Conservation (phyloP, 2,329 filamentous ascomycete genomes). For the Fusarium compactum region DNA sequence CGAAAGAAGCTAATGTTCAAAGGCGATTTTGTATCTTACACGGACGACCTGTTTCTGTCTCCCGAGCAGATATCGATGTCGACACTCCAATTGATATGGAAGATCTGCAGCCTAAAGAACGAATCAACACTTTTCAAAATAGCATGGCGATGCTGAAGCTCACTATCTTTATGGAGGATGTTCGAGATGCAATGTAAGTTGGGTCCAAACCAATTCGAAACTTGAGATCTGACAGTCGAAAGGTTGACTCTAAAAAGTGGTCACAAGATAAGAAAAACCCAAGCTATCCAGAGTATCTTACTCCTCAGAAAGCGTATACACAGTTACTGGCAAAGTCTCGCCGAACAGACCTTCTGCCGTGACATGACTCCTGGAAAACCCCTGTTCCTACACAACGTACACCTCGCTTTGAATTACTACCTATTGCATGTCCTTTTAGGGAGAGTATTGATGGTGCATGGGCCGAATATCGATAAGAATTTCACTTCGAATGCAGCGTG, state of each 20-base stretch:
- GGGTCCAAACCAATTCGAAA: background rate
- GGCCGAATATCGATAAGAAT: background rate
- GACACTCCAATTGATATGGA: conserved; percentile 24
- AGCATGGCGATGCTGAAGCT: conserved; percentile 29
- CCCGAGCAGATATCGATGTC: conserved; percentile 19
- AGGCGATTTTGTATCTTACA: conserved; percentile 40
- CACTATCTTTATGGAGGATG: conserved; percentile 41
- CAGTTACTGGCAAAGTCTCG: conserved; percentile 32
- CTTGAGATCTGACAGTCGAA: background rate
- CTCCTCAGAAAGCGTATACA: conserved; percentile 21
- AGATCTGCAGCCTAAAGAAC: conserved; percentile 24
- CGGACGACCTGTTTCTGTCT: conserved; percentile 38
- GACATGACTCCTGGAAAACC: conserved; percentile 38
- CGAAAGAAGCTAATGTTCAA: conserved; percentile 1
- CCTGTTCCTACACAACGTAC: conserved; percentile 38
- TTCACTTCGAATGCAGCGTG: conserved; percentile 9
- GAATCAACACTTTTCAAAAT: conserved; percentile 40
- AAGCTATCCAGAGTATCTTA: conserved; percentile 10
- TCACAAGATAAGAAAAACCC: background rate
- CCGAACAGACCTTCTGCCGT: conserved; percentile 33
- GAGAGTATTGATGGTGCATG: conserved; percentile 34
- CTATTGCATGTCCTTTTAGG: conserved; percentile 38
- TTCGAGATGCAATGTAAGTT: conserved; percentile 35
- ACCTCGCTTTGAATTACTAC: conserved; percentile 39
- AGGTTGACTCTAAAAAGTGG: conserved; percentile 29